These are phyloP conservation scores for Spiraea crenata DNA, from an alignment of 331 rosid species.

Conservation along the genomic window DNA sequence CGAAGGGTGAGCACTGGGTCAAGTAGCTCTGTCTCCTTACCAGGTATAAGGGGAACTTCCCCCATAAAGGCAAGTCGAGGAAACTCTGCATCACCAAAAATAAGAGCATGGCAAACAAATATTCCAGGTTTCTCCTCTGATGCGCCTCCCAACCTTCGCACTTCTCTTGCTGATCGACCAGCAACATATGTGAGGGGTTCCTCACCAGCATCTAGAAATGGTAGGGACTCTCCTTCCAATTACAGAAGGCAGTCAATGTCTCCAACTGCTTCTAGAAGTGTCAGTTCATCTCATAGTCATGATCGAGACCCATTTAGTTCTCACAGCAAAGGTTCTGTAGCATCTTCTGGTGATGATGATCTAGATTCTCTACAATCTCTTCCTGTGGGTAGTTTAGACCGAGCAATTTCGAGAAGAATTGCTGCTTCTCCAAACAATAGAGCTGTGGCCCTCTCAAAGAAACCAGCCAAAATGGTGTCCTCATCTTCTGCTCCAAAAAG, in stretches of 20 bases:
- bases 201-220: conserved; percentile 79
- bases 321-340: conserved; percentile 78
- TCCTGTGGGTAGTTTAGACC: conserved; percentile 64
- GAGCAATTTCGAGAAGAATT: conserved; percentile 48
- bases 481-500: conserved; percentile 77
- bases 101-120: conserved; percentile 87
- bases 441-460: conserved; percentile 62
- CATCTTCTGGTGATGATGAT: conserved; percentile 85
- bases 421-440: conserved; percentile 46
- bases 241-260: conserved; percentile 74
- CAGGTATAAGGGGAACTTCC: conserved; percentile 71
- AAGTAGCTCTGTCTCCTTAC: conserved; percentile 36
- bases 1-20: conserved; percentile 74
- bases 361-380: conserved; percentile 72
- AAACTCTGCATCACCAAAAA: conserved; percentile 87
- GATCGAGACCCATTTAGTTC: conserved; percentile 76
- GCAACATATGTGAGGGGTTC: conserved; percentile 89
- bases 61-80: conserved; percentile 70
- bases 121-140: conserved; percentile 90
- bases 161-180: conserved; percentile 84
- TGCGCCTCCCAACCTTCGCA: conserved; percentile 87
- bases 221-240: conserved; percentile 58
- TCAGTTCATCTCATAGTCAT: conserved; percentile 71
- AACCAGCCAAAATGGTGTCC: conserved; percentile 50
- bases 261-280: conserved; percentile 83